These are phyloP conservation scores for Vachellia collinsii DNA, from an alignment of 306 rosid species.

Conservation along the genomic window DNA sequence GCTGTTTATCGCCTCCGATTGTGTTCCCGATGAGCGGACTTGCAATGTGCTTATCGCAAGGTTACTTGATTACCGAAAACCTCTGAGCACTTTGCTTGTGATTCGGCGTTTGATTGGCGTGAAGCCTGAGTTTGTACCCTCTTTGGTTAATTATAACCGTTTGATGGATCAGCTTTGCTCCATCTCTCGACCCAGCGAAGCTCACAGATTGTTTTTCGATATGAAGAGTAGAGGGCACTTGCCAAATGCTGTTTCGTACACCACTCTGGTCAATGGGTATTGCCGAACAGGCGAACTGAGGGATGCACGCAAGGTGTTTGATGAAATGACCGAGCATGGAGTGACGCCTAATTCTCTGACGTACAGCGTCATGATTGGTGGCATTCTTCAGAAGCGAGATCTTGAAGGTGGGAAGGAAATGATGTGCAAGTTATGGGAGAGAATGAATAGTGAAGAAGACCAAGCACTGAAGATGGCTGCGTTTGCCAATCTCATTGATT, in stretches of 20 bases:
- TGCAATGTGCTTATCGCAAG: slow-evolving; percentile 81
- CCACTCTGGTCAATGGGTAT: slow-evolving; percentile 77
- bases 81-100: slow-evolving; percentile 52
- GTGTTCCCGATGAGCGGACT: slow-evolving; percentile 76
- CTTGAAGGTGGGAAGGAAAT: slow-evolving; percentile 53
- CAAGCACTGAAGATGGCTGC: slow-evolving; percentile 56
- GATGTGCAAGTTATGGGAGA: slow-evolving; percentile 68
- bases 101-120: slow-evolving; percentile 39
- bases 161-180: slow-evolving; percentile 81
- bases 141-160: slow-evolving; percentile 73
- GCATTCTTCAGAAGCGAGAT: slow-evolving; percentile 59
- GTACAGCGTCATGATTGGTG: slow-evolving; percentile 59
- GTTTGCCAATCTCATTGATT: slow-evolving; percentile 67
- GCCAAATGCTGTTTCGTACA: slow-evolving; percentile 73
- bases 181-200: slow-evolving; percentile 50
- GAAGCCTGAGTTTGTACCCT: slow-evolving; percentile 72
- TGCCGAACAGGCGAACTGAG: slow-evolving; percentile 45
- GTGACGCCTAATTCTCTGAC: slow-evolving; percentile 63
- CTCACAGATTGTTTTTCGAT: slow-evolving; percentile 68
- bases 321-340: slow-evolving; percentile 70
- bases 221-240: slow-evolving; percentile 71
- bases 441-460: slow-evolving; percentile 56
- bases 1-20: slow-evolving; percentile 52
- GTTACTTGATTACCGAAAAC: slow-evolving; percentile 58
- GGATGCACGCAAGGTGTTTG: slow-evolving; percentile 71